phyloP scores from a whole-genome alignment of 1,284 basidiomycete genomes.

The Trametes pubescens region DNA sequence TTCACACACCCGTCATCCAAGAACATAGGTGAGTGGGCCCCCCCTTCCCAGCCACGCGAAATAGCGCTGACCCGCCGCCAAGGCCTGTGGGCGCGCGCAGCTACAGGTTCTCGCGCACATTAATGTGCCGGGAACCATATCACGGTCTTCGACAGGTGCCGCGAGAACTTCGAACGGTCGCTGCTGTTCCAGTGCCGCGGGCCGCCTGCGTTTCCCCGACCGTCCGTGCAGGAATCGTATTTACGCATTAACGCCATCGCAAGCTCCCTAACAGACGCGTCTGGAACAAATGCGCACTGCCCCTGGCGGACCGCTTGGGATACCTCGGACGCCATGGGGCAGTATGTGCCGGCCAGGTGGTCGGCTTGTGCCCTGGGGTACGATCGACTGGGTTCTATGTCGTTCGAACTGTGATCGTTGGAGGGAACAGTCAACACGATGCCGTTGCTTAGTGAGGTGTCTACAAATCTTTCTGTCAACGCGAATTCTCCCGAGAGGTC shows the following conservation, averaged over 20 bases:
- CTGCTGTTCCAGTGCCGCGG: constrained; percentile 4
- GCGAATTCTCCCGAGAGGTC: background rate
- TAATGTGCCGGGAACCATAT: background rate
- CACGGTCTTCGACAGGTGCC: constrained; percentile 9
- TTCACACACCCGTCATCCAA: background rate
- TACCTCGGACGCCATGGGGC: constrained; percentile 3
- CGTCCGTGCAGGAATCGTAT: constrained; percentile 21
- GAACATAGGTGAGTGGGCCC: constrained; percentile 7
- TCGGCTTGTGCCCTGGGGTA: constrained; percentile 1
- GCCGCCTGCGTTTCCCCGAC: constrained; percentile 13
- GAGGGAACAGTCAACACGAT: constrained; percentile 3
- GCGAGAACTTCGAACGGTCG: constrained; percentile 19
- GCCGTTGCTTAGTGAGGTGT: background rate
- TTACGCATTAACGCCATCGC: constrained; percentile 34
- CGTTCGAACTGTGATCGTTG: constrained; percentile 1
- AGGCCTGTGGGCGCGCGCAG: background rate
- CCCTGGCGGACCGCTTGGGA: constrained; percentile 8
- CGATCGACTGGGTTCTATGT: constrained; percentile 1
- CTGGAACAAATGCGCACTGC: constrained; percentile 19
- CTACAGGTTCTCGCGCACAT: constrained; percentile 1
- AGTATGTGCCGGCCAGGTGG: background rate
- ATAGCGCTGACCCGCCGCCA: constrained; percentile 3
- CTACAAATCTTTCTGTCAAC: background rate
- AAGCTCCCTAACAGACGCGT: background rate
- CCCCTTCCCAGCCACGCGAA: constrained; percentile 7